Evolutionary conservation across 1,284 basidiomycete species (phyloP), one percentile per base, ranked within the genome.

Genomic region (Tilletia horrida): DNA sequence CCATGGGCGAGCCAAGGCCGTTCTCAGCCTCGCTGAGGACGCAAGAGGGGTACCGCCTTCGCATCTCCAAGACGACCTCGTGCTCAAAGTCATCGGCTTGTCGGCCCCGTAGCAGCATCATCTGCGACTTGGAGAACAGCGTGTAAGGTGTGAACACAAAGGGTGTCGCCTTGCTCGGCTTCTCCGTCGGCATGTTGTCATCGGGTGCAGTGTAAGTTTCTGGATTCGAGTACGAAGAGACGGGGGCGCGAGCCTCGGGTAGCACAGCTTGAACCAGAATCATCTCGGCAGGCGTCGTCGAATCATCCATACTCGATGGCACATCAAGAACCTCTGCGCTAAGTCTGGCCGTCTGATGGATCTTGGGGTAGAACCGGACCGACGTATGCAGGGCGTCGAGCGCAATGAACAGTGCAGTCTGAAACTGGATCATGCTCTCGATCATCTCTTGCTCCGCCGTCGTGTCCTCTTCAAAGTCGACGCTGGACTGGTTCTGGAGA

Each of bases 141-240:
- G 81, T 82, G 81, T 83, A 85, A 0, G 85, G 85, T 2, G 84
- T 84, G 77, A 85, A 85, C 63, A 85, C 84, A 73, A 85, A 85
- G 0, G 84, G 84, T 1, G 83, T 80, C 11, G 83, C 83, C 2
- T 83, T 79, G 71, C 82, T 83, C 69, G 84, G 82, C 43, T 75
- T 80, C 66, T 83, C 82, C 62, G 76, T 74, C 23, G 72, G 77
- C n/a, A 73, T 57, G 72, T 81, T 63, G 69, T 75, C 61, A 77
- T 75, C 40, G 21, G 31, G 27, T 14, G 6, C 18, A 18, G 13
- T 31, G 61, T 40, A 44, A 9, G 35, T 29, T 7, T 44, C 40
- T 21, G 61, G 40, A n/a, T 62, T 62, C 18, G 35, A 43, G 40
- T 62, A 62, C 16, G 61, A 62, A n/a, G 40, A 44, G 47, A 66